These are phyloP conservation scores for Fusarium setosum DNA, from an alignment of 2,329 filamentous ascomycete species.

Conservation along the genomic window DNA sequence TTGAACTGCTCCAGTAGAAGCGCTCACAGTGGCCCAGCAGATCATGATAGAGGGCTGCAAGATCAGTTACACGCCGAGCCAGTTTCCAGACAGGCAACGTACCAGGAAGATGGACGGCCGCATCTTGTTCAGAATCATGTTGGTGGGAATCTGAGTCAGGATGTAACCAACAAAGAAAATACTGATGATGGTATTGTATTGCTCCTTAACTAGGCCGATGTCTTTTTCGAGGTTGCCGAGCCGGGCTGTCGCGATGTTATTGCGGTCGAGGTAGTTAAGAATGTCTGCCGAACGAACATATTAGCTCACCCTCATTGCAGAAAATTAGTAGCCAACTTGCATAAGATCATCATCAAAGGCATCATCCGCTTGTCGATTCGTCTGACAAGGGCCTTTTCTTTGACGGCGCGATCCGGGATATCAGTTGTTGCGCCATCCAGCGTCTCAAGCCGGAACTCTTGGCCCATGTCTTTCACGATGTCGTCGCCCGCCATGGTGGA, in stretches of 20 bases:
- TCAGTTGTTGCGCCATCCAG: not conserved
- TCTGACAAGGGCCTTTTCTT: constrained; percentile 4
- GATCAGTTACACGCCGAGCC: not conserved
- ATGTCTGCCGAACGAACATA: not conserved
- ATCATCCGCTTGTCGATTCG: constrained; percentile 22
- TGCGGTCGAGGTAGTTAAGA: constrained; percentile 15
- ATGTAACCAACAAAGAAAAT: no score
- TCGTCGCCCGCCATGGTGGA: not conserved
- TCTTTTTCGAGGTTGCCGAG: constrained; percentile 19
- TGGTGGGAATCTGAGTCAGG: no score
- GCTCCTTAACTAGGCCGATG: not conserved
- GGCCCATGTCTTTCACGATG: not conserved
- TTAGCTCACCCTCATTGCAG: not conserved
- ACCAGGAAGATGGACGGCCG: no score
- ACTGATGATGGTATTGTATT: no score
- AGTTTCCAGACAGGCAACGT: no score
- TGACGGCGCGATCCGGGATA: not conserved
- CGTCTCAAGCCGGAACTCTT: constrained; percentile 8
- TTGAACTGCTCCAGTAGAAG: no score
- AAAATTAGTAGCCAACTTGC: not conserved
- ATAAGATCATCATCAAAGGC: constrained; percentile 19
- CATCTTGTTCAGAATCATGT: no score
- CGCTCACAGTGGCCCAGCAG: no score
- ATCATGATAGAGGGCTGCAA: no score
- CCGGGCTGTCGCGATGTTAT: constrained; percentile 26